phyloP scores from a whole-genome alignment of 2,329 filamentous ascomycete species.

The Thielaviopsis populi region DNA sequence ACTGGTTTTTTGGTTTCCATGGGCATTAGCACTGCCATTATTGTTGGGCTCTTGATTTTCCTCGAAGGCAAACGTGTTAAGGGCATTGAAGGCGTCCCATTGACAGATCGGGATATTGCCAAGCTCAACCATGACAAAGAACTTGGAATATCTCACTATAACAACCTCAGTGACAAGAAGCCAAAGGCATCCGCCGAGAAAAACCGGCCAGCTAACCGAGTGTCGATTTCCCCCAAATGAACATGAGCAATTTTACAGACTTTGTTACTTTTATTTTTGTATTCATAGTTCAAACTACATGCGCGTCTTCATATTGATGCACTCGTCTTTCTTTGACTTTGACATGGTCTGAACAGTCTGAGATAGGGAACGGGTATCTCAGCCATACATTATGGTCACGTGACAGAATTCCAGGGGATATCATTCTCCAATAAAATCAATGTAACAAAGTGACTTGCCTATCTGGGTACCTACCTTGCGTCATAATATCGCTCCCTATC shows the following conservation, averaged over 20 bases:
- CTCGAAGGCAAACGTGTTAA: constrained; percentile 59
- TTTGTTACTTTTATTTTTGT: constrained; percentile 6
- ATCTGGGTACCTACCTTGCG: neutral
- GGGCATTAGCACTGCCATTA: constrained; percentile 48
- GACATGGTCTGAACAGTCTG: too few species aligned
- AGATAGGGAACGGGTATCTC: too few species aligned
- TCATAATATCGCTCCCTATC: neutral
- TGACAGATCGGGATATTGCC: constrained; percentile 40
- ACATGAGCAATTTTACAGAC: neutral
- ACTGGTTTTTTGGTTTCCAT: constrained; percentile 66
- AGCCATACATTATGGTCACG: neutral
- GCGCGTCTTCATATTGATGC: neutral
- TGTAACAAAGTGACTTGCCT: neutral
- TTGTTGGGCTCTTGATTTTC: constrained; percentile 56
- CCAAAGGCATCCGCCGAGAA: constrained; percentile 30
- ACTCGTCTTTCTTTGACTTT: too few species aligned
- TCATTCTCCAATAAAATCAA: neutral
- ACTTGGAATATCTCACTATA: constrained; percentile 42
- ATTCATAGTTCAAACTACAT: neutral
- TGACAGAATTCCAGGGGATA: neutral
- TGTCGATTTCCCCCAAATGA: neutral
- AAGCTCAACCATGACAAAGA: constrained; percentile 38
- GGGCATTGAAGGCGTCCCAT: constrained; percentile 52
- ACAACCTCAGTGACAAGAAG: constrained; percentile 38
- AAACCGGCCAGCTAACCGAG: constrained; percentile 16